A percentile compares a stretch with the other conserved stretches of the same genome.
Evolutionary conservation across 495 filamentous ascomycete genomes (phyloP).

Genomic region (Bathelium albidoporum): DNA sequence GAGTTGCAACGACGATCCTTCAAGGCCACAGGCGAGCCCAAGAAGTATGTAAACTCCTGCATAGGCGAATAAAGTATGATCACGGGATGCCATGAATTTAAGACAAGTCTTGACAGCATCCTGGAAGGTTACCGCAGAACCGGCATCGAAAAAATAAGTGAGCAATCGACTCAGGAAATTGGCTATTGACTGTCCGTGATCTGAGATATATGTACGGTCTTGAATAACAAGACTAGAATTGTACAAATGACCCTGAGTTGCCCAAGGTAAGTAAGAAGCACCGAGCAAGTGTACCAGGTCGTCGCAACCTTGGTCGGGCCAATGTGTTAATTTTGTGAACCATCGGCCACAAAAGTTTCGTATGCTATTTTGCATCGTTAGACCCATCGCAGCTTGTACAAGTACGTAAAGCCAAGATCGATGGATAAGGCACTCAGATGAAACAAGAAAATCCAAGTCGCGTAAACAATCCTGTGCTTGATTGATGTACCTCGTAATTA

Average conservation of each 20-base stretch:
- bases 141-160: background rate
- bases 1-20: background rate
- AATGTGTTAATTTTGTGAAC: slow-evolving; percentile 23
- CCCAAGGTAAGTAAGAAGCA: slow-evolving; percentile 29
- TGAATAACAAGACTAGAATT: slow-evolving; percentile 21
- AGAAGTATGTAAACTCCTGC: slow-evolving; percentile 26
- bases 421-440: slow-evolving; percentile 12
- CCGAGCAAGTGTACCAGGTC: slow-evolving; percentile 19
- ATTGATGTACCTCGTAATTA: slow-evolving; percentile 33
- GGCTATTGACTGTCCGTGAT: slow-evolving; percentile 24
- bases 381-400: slow-evolving; percentile 22
- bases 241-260: slow-evolving; percentile 29
- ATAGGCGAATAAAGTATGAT: slow-evolving; percentile 22
- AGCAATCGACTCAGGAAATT: slow-evolving; percentile 13
- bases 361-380: slow-evolving; percentile 27
- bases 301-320: slow-evolving; percentile 3
- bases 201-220: slow-evolving; percentile 13
- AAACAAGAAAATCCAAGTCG: slow-evolving; percentile 25
- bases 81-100: slow-evolving; percentile 12
- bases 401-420: slow-evolving; percentile 20
- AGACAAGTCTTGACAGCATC: slow-evolving; percentile 12
- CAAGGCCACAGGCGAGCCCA: slow-evolving; percentile 20
- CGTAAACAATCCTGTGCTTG: slow-evolving; percentile 30
- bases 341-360: slow-evolving; percentile 30
- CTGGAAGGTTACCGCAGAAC: background rate